Base-by-base conservation (phyloP, 257 asterid genomes). In the Knoxia roxburghii region DNA sequence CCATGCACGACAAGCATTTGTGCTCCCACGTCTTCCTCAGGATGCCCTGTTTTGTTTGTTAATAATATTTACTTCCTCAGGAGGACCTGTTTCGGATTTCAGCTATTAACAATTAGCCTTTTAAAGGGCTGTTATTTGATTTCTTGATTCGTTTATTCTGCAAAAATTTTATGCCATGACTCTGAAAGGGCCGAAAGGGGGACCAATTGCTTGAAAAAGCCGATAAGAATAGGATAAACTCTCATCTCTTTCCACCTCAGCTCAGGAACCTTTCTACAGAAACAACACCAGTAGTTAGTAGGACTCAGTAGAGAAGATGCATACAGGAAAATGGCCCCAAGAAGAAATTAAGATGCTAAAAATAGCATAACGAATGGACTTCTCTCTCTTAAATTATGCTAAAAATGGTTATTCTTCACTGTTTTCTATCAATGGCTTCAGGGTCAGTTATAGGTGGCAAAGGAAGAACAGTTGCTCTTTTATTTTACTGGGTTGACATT, bases 201-300 rank as follows among this genome's bases (percentile, higher is more conserved):
- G 72, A 64, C 70, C 65, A 27, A 3, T 37, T 37, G 4, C 4
- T 50, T 39, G 43, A 26, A 23, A 49, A 65, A 46, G 65, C 40
- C 53, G 70, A 70, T n/a, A 51, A 49, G 76, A 41, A 71, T 54
- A 67, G 81, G 86, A 88, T 86, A 77, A 74, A 80, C 72, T 82
- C 83, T 73, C 65, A 79, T 80, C 84, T 62, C n/a, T 73, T 80
- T 80, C 77, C 91, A 82, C 87, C 79, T 81, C 85, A 83, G 80
- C 79, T 65, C 49, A 61, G 69, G 75, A 80, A 84, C 72, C 77
- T 64, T 21, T 43, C 53, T 40, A 61, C 77, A 75, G 72, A 66
- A 67, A 62, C 67, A 59, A 67, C 67, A 73, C 46, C n/a, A 68
- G 29, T n/a, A 37, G 41, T 3, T 3, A 37, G 41, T 3, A 37